These are phyloP conservation scores for Fusarium incarnatum DNA, from an alignment of 2,329 filamentous ascomycete genomes.

Conservation along the genomic window DNA sequence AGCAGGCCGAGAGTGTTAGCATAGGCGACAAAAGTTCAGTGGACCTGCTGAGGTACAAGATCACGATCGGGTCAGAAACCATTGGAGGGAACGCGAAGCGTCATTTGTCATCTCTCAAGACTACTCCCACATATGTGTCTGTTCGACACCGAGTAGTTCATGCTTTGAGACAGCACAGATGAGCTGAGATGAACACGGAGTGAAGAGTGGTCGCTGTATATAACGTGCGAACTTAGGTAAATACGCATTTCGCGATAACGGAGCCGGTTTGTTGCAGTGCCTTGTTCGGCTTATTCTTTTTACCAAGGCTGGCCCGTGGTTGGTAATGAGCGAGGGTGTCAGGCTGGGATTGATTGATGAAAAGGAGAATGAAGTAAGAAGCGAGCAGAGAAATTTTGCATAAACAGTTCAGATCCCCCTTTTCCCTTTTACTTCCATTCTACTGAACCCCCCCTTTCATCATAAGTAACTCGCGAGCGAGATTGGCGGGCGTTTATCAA, in stretches of 20 bases:
- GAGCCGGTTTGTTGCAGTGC: constrained; percentile 20
- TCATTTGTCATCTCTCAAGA: constrained; percentile 1
- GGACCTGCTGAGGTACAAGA: constrained; percentile 61
- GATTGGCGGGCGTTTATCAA: constrained; percentile 48
- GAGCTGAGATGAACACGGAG: constrained; percentile 4
- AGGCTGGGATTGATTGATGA: constrained; percentile 33
- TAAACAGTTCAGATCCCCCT: constrained; percentile 39
- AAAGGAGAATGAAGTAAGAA: constrained; percentile 16
- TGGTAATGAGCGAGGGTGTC: constrained; percentile 39
- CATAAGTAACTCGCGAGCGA: constrained; percentile 48
- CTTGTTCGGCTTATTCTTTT: constrained; percentile 17
- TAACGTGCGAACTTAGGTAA: constrained; percentile 37
- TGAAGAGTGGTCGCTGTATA: constrained; percentile 37
- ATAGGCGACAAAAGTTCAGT: constrained; percentile 60
- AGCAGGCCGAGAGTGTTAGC: constrained; percentile 56
- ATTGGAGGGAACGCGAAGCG: constrained; percentile 47
- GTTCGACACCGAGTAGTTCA: neutral
- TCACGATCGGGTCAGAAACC: constrained; percentile 53
- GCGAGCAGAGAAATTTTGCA: constrained; percentile 37
- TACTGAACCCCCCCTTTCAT: constrained; percentile 31
- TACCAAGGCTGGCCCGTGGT: constrained; percentile 30
- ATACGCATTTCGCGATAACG: constrained; percentile 33
- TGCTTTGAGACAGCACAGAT: constrained; percentile 22
- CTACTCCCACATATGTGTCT: neutral
- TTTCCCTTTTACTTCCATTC: constrained; percentile 37